Conservation (phyloP, 495 filamentous ascomycete species). For the Aspergillus cavernicola region DNA sequence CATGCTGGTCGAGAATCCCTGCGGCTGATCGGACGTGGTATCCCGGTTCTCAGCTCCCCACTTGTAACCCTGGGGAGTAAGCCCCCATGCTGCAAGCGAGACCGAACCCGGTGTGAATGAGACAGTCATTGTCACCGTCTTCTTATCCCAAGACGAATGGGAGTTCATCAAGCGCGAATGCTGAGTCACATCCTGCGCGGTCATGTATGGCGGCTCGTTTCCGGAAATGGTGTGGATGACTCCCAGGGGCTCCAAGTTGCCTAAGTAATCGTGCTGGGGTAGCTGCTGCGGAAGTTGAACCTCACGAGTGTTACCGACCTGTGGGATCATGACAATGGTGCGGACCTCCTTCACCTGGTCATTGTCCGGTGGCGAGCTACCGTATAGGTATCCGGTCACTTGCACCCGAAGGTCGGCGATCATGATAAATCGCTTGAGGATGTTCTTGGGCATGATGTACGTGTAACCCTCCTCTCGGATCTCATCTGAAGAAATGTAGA, state of each 20-base stretch:
- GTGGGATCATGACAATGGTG: constrained; percentile 95
- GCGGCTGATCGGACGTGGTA: constrained; percentile 81
- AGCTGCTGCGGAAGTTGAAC: constrained; percentile 88
- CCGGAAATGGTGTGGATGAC: constrained; percentile 94
- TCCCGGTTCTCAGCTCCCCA: constrained; percentile 98
- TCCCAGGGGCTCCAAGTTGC: constrained; percentile 84
- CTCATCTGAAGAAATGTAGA: constrained; percentile 95
- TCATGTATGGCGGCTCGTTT: constrained; percentile 95
- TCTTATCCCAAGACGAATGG: constrained; percentile 86
- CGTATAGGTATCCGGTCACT: constrained; percentile 94
- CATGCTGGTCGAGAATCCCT: constrained; percentile 88
- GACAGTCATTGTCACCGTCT: constrained; percentile 93
- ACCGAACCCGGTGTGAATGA: constrained; percentile 99
- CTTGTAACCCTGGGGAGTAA: constrained; percentile 89
- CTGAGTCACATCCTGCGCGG: constrained; percentile 87
- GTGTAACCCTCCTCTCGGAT: constrained; percentile 80
- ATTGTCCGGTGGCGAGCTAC: constrained; percentile 87
- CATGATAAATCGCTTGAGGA: constrained; percentile 97
- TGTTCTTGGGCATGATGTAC: constrained; percentile 98
- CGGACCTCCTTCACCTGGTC: constrained; percentile 95
- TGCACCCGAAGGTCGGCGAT: constrained; percentile 97
- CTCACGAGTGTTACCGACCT: constrained; percentile 90
- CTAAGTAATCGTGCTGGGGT: constrained; percentile 89
- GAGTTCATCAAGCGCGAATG: constrained; percentile 83
- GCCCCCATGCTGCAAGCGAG: constrained; percentile 85